phyloP scores from a whole-genome alignment of 2,329 filamentous ascomycete genomes.

The Neurospora sp. region DNA sequence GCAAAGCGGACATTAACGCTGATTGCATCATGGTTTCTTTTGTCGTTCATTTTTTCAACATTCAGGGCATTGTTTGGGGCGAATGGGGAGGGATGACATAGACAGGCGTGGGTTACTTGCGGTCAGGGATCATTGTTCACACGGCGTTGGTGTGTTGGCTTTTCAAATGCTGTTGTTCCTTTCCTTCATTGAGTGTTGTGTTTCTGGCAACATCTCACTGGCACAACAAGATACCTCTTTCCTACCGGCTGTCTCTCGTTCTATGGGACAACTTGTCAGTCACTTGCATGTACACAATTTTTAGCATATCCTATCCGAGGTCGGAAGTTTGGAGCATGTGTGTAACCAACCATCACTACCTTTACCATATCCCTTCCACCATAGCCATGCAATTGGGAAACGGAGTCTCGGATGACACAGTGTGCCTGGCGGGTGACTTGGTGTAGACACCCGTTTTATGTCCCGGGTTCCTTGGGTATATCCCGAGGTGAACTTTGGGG shows the following conservation, averaged over 20 bases:
- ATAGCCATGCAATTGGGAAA: not conserved
- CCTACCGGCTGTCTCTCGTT: not conserved
- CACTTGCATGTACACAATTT: not conserved
- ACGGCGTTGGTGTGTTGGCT: constrained; percentile 10
- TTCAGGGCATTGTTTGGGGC: constrained; percentile 3
- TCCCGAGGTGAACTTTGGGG: not conserved
- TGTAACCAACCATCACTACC: not conserved
- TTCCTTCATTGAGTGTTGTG: not conserved
- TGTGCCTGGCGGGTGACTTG: not conserved
- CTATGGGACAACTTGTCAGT: not conserved
- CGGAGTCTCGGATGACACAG: not conserved
- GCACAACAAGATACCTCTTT: not conserved
- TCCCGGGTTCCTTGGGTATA: not conserved
- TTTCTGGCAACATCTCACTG: not conserved
- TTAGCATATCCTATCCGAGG: not conserved
- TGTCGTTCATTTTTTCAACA: constrained; percentile 7
- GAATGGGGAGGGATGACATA: constrained; percentile 13
- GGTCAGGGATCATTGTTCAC: constrained; percentile 4
- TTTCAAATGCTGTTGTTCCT: not conserved
- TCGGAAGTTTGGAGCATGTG: not conserved
- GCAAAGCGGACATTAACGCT: constrained; percentile 1
- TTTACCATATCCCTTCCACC: not conserved
- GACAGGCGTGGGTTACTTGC: constrained; percentile 7
- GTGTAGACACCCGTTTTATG: not conserved
- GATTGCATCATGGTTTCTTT: constrained; percentile 8